Base-by-base conservation (phyloP, 2,329 filamentous ascomycete species). In the Harringtonia aguacate region DNA sequence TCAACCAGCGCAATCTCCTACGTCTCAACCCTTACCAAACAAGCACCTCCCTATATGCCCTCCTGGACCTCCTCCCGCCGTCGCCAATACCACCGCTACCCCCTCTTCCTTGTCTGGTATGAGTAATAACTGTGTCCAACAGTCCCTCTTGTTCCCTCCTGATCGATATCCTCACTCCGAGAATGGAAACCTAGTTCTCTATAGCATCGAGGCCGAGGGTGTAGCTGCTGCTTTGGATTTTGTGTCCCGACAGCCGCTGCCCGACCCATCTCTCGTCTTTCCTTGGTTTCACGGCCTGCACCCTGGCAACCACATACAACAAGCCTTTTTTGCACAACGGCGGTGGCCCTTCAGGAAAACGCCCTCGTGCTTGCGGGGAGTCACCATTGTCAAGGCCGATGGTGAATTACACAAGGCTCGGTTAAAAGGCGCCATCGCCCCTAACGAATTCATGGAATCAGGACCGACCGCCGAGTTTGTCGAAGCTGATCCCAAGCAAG, bases 241-340 rank as follows among this genome's bases (percentile, higher is more conserved):
- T 55, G 68, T 79, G 47, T 77, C 90, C 4, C 75, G 79, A 3
- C 87, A 94, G 56, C 83, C 88, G 2, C 70, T 97, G 21, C 90
- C 92, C 8, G 80, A 90, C 45, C 80, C 92, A 0, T 77, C 82
- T n/a, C 73, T 80, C 48, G 86, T 97, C 49, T 98, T 97, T 56
- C 92, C 92, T 3, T 98, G 92, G 92, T 71, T 95, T 21, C 92
- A 98, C 64, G 92, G 92, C 21, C 67, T 97, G 34, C 89, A 97
- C 56, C 81, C 86, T 1, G 78, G 84, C 48, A 98, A 98, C 57
- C 80, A 86, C 48, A 75, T 95, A 43, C 92, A 98, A 57, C 75
- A 92, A 48, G 77, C 84, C 8, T 97, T 95, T 67, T 97, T 98
- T 61, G 79, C 81, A 41, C 81, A 84, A 22, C 77, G 86, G 49